These are phyloP conservation scores for Cornus kousa DNA, from an alignment of 148 eudicot genomes.

Conservation along the genomic window DNA sequence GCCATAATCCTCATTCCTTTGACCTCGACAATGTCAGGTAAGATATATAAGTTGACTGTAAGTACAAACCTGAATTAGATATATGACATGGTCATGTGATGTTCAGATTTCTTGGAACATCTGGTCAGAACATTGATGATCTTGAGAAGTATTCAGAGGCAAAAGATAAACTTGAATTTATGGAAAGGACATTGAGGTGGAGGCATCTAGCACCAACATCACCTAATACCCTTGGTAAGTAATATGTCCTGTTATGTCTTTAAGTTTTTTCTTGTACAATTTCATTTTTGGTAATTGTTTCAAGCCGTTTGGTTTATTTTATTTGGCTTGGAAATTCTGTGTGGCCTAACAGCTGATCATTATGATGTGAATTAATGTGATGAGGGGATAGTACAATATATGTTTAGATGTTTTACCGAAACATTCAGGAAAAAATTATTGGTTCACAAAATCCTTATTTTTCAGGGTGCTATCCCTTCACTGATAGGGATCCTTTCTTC, in stretches of 20 bases:
- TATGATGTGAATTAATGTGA: neutral
- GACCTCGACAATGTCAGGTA: slow-evolving; percentile 67
- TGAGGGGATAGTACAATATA: neutral
- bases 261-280: neutral
- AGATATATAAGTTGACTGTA: neutral
- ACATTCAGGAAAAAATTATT: neutral
- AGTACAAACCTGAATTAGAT: neutral
- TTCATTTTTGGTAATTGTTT: neutral
- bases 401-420: neutral
- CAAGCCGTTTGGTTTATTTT: neutral
- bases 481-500: slow-evolving; percentile 92
- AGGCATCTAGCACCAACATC: slow-evolving; percentile 95
- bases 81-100: neutral
- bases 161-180: slow-evolving; percentile 59
- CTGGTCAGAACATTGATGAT: slow-evolving; percentile 93
- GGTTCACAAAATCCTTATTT: neutral
- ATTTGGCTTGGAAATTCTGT: slow-evolving; percentile 1
- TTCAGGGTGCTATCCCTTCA: slow-evolving; percentile 93
- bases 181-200: slow-evolving; percentile 94
- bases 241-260: slow-evolving; percentile 5
- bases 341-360: neutral
- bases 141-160: slow-evolving; percentile 86
- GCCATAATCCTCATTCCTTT: slow-evolving; percentile 86
- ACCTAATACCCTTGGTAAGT: slow-evolving; percentile 86
- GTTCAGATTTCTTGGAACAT: slow-evolving; percentile 87